Base-by-base conservation (phyloP, 2,329 filamentous ascomycete genomes). In the Amauroascus niger region DNA sequence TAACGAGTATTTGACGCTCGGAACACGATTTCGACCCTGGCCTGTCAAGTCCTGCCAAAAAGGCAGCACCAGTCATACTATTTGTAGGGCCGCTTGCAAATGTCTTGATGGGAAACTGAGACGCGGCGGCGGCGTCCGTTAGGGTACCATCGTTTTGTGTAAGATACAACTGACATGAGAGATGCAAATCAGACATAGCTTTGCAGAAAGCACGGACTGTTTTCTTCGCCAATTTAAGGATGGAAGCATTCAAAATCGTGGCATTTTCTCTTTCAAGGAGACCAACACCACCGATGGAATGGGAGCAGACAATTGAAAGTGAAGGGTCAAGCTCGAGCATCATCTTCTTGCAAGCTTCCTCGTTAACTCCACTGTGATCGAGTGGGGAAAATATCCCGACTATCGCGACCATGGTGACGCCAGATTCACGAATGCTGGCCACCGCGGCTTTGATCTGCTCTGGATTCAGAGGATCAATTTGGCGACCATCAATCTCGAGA, bases 71-170 rank as follows among this genome's bases (percentile, higher is more conserved):
- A 50, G 77, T 75, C 71, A 82, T 80, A 53, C 77, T 81, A 61
- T 84, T 84, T 0, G 81, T 83, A 1, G 81, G 79, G 0, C 81
- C 81, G 37, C 76, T 80, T 0, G 79, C 79, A 59, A 84, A 84
- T 0, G 79, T 83, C 46, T 76, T 69, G 47, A 84, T 81, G 0
- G 82, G 82, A 22, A 81, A 67, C 14, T 72, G 68, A 0, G 79
- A 74, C 1, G 81, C 81, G 51, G 73, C 69, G 2, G 73, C 71
- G 0, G 75, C 78, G 5, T 76, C 74, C 6, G 81, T 66, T 2
- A 84, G 70, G 0, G 80, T 83, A 1, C 82, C 81, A 58, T 84
- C 81, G 47, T 84, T 84, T 59, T 83, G 77, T 0, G 80, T 81
- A 37, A 85, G 70, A 56, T 81, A 84, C 0, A 82, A 71, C 0